A percentile compares a stretch with the other conserved stretches of the same genome.
These are phyloP conservation scores for Beta corolliflora DNA, from an alignment of 179 eudicot genomes.

Conservation along the genomic window DNA sequence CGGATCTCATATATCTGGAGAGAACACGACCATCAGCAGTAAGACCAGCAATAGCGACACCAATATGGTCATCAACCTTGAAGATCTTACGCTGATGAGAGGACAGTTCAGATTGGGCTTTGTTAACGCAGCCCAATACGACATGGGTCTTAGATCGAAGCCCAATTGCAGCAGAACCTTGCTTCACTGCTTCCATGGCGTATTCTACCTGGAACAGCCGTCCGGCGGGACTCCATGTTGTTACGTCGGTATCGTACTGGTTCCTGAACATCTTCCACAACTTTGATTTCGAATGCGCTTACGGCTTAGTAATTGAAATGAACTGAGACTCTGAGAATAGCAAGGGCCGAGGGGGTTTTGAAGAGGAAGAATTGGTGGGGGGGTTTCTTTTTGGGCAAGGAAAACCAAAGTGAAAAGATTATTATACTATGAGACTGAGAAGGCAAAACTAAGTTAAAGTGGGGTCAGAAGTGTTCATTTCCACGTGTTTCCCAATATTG, in stretches of 20 bases:
- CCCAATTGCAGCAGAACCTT: conserved; percentile 93
- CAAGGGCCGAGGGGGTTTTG: conserved; percentile 11
- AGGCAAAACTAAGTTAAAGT: too few relatives aligned
- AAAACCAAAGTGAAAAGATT: background rate
- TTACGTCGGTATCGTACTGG: conserved; percentile 85
- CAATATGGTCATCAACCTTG: conserved; percentile 93
- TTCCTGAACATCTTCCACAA: conserved; percentile 56
- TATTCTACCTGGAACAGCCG: conserved; percentile 91
- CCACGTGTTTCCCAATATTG: too few relatives aligned
- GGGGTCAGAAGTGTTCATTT: too few relatives aligned
- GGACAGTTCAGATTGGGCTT: conserved; percentile 86
- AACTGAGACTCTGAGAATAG: background rate
- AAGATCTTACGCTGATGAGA: conserved; percentile 98
- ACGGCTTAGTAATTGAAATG: too few relatives aligned
- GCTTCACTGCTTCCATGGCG: conserved; percentile 99
- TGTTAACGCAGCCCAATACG: conserved; percentile 74
- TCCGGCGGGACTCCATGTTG: conserved; percentile 88
- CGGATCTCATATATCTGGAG: conserved; percentile 77
- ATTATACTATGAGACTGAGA: too few relatives aligned
- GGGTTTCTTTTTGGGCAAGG: conserved; percentile 35
- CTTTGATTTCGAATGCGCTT: too few relatives aligned
- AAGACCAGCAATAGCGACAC: conserved; percentile 94
- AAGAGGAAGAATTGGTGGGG: background rate
- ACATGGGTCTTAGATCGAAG: conserved; percentile 93
- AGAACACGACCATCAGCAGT: conserved; percentile 95